Evolutionary conservation across 1,139 yeast genomes (phyloP), one percentile per base, ranked within the genome.

Genomic region (Dujonia santamariae): DNA sequence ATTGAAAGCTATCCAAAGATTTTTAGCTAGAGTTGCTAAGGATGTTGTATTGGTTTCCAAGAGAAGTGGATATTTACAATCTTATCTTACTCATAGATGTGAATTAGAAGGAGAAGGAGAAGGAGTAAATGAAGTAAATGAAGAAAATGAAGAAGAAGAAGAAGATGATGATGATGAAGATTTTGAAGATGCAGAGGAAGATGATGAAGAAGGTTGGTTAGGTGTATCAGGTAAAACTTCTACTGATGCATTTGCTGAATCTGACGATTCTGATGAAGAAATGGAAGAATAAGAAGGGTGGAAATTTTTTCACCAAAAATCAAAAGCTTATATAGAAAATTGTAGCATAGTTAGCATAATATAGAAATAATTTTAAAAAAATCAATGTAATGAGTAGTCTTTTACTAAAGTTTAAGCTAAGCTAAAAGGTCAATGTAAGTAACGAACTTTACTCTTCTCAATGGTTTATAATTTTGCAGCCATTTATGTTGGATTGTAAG

Each of bases 1-100:
- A 0, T 59, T 88, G 48, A 77, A 94, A 49, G 73, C 85, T 4
- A 61, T 87, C 8, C 94, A 81, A 46, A 72, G 95, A 51, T 88
- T 84, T 47, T 67, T 90, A 42, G 80, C 77, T 35, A 73, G 87
- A 48, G 63, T 80, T 7, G 92, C 85, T 16, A 85, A 85, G 54
- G 95, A 85, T 37, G 72, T 87, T 18, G 78, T 79, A 2, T 61
- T 62, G 31, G 59, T 78, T 3, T 65, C 81, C 3, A 75, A 68
- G 42, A 67, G 68, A 30, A 84, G 81, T 48, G 72, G 70, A 38
- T 79, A 78, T 53, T 60, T 76, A 31, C 69, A 67, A 48, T 56
- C 57, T 29, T 72, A 74, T 59, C 58, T 70, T 39, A 47, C 42
- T 3, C n/a, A n/a, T n/a, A n/a, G n/a, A n/a, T n/a, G n/a, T n/a